These are phyloP conservation scores for Podaxis rugospora DNA, from an alignment of 768 basidiomycete genomes.

Conservation along the genomic window DNA sequence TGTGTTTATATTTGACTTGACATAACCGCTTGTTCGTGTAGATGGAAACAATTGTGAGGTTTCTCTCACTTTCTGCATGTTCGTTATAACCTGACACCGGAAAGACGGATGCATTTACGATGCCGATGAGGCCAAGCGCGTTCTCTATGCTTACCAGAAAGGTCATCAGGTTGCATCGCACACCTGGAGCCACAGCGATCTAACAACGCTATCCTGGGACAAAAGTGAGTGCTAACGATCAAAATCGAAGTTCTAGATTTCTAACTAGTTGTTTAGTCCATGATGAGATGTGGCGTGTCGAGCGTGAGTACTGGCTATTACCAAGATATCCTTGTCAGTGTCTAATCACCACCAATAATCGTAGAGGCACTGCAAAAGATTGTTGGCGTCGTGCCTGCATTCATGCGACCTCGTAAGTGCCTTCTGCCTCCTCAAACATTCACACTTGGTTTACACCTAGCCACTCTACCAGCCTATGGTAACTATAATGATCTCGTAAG, in stretches of 20 bases:
- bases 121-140: conserved; percentile 24
- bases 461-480: conserved; percentile 30
- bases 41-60: conserved; percentile 37
- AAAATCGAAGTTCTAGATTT: neutral
- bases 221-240: conserved; percentile 25
- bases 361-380: conserved; percentile 39
- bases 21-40: conserved; percentile 8
- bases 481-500: conserved; percentile 44
- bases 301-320: conserved; percentile 27
- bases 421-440: neutral
- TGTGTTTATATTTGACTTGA: neutral
- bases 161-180: conserved; percentile 43
- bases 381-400: conserved; percentile 37
- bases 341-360: neutral
- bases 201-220: conserved; percentile 34
- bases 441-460: neutral
- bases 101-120: conserved; percentile 38
- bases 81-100: neutral
- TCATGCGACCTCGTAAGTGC: conserved; percentile 42
- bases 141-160: conserved; percentile 31
- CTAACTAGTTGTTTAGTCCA: conserved; percentile 26
- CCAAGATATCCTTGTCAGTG: neutral
- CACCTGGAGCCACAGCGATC: conserved; percentile 39
- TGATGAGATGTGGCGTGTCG: conserved; percentile 40
- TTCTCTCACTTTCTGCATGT: neutral